Evolutionary conservation across 1,284 basidiomycete species (phyloP).

Genomic region (Amylostereum areolatum): DNA sequence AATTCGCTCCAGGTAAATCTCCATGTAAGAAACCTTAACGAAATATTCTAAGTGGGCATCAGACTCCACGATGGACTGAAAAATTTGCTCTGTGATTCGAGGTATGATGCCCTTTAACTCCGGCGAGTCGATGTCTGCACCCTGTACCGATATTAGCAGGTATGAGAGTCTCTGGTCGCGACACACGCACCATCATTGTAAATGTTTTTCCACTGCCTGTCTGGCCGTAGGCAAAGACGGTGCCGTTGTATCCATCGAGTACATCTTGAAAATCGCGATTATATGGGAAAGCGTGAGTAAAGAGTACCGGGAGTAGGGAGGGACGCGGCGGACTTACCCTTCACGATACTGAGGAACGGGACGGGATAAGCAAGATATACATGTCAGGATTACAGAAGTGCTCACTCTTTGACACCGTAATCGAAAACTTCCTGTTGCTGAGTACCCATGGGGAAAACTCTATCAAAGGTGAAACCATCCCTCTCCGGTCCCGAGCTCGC

Average conservation of each 20-base stretch:
- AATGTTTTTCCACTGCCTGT: constrained; percentile 97
- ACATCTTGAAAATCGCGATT: constrained; percentile 61
- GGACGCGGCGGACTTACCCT: constrained; percentile 41
- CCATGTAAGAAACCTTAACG: constrained; percentile 99
- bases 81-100: constrained; percentile 98
- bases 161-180: constrained; percentile 10
- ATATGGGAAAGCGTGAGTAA: neutral
- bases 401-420: constrained; percentile 95
- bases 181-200: constrained; percentile 83
- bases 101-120: constrained; percentile 96
- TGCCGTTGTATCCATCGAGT: constrained; percentile 97
- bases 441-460: constrained; percentile 92
- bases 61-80: constrained; percentile 93
- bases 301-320: neutral
- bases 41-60: constrained; percentile 96
- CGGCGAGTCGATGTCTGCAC: constrained; percentile 91
- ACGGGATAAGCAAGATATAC: constrained; percentile 7
- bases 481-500: constrained; percentile 71
- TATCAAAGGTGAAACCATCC: constrained; percentile 96
- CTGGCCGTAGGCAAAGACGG: constrained; percentile 98
- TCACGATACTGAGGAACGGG: constrained; percentile 55
- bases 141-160: constrained; percentile 41
- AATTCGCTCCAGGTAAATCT: constrained; percentile 98
- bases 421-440: constrained; percentile 96
- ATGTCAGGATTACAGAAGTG: constrained; percentile 16